Conservation (phyloP, 768 basidiomycete genomes). For the Xanthoconium stramineum region DNA sequence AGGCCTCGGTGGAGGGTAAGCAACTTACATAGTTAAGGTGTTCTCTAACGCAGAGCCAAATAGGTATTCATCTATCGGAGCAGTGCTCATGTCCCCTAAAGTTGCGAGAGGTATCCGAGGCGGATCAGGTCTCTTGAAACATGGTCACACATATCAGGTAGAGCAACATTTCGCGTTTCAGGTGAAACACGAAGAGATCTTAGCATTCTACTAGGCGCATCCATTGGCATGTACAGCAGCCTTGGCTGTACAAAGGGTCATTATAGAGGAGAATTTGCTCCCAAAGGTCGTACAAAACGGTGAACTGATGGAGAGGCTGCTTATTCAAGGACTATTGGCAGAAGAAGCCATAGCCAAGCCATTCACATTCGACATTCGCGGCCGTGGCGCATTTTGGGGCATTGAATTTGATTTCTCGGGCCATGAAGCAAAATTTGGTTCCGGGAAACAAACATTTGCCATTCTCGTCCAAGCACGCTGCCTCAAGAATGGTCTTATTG, state of each 20-base stretch:
- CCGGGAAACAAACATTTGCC: conserved; percentile 57
- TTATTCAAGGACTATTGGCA: conserved; percentile 51
- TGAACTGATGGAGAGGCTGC: conserved; percentile 53
- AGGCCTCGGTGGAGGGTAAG: conserved; percentile 84
- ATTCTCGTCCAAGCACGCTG: conserved; percentile 68
- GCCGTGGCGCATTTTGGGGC: conserved; percentile 81
- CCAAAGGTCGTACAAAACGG: conserved; percentile 60
- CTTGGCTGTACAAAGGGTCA: conserved; percentile 76
- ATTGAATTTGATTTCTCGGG: conserved; percentile 74
- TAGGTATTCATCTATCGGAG: conserved; percentile 81
- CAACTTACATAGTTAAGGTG: background rate
- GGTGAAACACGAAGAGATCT: background rate
- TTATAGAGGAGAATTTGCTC: conserved; percentile 67
- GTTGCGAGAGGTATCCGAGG: conserved; percentile 68
- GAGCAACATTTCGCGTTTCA: background rate
- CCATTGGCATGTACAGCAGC: conserved; percentile 77
- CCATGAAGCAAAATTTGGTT: conserved; percentile 42
- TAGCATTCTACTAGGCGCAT: conserved; percentile 47
- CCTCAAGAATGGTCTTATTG: conserved; percentile 61
- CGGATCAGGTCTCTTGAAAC: conserved; percentile 72
- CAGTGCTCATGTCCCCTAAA: conserved; percentile 69
- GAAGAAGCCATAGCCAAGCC: conserved; percentile 59
- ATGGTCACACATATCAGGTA: conserved; percentile 85
- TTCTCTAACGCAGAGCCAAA: conserved; percentile 4
- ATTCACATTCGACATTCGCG: conserved; percentile 76